Conservation (phyloP, 306 rosid genomes). For the Cucurbita maxima region DNA sequence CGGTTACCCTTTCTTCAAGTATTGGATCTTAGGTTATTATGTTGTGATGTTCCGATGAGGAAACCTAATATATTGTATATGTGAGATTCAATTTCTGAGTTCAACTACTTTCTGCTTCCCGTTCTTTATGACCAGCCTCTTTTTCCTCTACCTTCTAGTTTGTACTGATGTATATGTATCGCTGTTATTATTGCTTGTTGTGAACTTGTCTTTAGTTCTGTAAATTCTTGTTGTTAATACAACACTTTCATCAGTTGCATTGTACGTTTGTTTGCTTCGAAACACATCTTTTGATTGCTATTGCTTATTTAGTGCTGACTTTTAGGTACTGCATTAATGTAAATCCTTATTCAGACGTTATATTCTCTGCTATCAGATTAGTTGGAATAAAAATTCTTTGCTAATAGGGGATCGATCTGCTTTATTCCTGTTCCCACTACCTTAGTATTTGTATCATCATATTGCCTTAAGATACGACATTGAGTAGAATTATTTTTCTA, state of each 20-base stretch:
- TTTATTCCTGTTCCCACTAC: slow-evolving; percentile 4
- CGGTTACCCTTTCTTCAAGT: background rate
- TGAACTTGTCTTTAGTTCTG: background rate
- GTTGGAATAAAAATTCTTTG: background rate
- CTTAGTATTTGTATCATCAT: background rate
- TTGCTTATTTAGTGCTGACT: background rate
- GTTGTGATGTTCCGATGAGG: background rate
- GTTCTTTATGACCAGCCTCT: background rate
- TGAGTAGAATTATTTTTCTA: background rate
- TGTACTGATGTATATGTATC: background rate
- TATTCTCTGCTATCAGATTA: background rate
- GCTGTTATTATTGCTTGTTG: background rate
- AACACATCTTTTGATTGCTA: background rate
- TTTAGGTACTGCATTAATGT: background rate
- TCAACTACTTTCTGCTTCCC: background rate
- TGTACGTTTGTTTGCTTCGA: background rate
- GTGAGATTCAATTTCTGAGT: background rate
- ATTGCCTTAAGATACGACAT: background rate
- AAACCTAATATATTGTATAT: background rate
- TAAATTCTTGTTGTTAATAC: background rate
- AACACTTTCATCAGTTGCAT: slow-evolving; percentile 1
- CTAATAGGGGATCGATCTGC: background rate
- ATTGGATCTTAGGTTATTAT: background rate
- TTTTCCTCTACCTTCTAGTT: background rate
- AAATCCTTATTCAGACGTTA: background rate